Evolutionary conservation across 768 basidiomycete species (phyloP).

Genomic region (Boletus rufocinnamomeus): DNA sequence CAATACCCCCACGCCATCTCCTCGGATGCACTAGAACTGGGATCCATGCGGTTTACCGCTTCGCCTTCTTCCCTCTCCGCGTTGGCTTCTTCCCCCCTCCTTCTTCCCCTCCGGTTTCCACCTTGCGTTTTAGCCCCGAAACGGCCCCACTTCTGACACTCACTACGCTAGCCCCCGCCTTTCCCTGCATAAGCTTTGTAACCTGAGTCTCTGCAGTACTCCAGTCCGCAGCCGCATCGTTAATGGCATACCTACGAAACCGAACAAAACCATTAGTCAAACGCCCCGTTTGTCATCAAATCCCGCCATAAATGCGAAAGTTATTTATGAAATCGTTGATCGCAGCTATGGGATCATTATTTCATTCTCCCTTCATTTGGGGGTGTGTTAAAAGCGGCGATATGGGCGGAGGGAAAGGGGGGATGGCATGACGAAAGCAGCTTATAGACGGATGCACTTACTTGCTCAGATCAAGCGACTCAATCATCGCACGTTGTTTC

Average conservation of each 20-base stretch:
- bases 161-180: constrained; percentile 66
- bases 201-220: constrained; percentile 73
- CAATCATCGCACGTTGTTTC: constrained; percentile 85
- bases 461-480: constrained; percentile 85
- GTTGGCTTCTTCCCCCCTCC: constrained; percentile 49
- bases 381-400: constrained; percentile 11
- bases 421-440: not conserved
- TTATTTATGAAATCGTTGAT: not conserved
- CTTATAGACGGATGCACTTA: constrained; percentile 45
- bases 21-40: constrained; percentile 7
- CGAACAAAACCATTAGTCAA: not conserved
- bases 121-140: constrained; percentile 62
- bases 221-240: constrained; percentile 73
- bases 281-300: not conserved
- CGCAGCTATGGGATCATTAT: not conserved
- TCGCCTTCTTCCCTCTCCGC: constrained; percentile 46
- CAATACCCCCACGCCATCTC: not conserved
- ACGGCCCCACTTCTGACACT: constrained; percentile 59
- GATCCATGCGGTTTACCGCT: constrained; percentile 24
- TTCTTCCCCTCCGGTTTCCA: constrained; percentile 34
- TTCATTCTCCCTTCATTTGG: not conserved
- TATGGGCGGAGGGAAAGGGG: not conserved
- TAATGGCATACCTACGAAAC: constrained; percentile 66
- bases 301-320: not conserved
- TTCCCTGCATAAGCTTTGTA: constrained; percentile 43